phyloP scores from a whole-genome alignment of 2,329 filamentous ascomycete species.

The Botrytis deweyae region DNA sequence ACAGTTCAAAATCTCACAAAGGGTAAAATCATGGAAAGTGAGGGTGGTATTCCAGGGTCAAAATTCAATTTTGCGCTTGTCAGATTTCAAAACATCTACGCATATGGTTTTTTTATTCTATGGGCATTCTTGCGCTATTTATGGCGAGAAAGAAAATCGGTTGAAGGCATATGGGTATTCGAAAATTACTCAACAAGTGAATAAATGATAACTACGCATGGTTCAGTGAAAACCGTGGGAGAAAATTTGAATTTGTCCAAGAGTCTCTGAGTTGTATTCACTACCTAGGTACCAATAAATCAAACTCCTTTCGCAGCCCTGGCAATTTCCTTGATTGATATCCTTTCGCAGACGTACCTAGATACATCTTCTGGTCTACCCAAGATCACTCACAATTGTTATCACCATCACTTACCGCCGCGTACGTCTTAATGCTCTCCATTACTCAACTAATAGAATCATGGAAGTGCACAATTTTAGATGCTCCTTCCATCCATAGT shows the following conservation, averaged over 20 bases:
- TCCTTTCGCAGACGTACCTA: too few relatives aligned
- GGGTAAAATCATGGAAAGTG: neutral
- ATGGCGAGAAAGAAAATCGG: too few relatives aligned
- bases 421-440: too few relatives aligned
- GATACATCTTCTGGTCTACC: too few relatives aligned
- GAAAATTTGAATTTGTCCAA: neutral
- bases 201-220: neutral
- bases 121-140: too few relatives aligned
- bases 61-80: neutral
- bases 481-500: neutral
- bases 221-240: too few relatives aligned
- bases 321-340: neutral
- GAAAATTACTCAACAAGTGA: neutral
- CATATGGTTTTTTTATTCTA: neutral
- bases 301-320: fast-evolving
- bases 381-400: too few relatives aligned
- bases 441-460: too few relatives aligned
- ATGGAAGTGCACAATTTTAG: too few relatives aligned
- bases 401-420: neutral
- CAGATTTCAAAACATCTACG: neutral
- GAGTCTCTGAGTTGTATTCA: neutral
- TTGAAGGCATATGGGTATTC: neutral
- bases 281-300: too few relatives aligned
- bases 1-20: neutral
- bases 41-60: neutral